Base-by-base conservation (phyloP, 2,329 filamentous ascomycete species). In the Coniochaeta hoffmannii region DNA sequence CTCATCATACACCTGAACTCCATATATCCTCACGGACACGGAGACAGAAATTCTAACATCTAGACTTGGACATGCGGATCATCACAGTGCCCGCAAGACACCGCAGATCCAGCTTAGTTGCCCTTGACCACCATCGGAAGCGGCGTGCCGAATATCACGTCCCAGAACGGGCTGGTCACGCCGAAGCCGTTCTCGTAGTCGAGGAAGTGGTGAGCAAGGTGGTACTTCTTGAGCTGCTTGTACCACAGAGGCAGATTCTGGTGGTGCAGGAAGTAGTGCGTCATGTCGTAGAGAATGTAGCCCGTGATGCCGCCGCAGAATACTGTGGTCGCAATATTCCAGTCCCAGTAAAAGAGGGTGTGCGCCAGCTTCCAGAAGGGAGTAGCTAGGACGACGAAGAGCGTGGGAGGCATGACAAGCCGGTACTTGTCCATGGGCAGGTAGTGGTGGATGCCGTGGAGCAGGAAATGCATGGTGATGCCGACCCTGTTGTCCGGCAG, bases 351-450 rank as follows among this genome's bases (percentile, higher is more conserved):
- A 70, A 99, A 90, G 55, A 97, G 67, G 1, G 78, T 63, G 63
- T 97, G 93, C 0, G 94, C 90, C 53, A 99, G 77, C 70, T 90
- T 89, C 87, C 90, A 99, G 76, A 97, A 97, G 0, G 94, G 94
- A 0, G 82, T 80, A 6, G 93, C 93, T 19, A 99, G 85, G 12
- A 82, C 80, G 24, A 93, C 59, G 68, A 99, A 97, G 3, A 99
- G 78, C 0, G 90, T 83, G 0, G 94, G 94, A 1, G 94, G 94
- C 94, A 99, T 97, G 61, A 99, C 94, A 10, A 99, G 86, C 58
- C 94, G 87, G 65, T 96, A 93, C 68, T 87, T 93, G 75, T 99
- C 94, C 94, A 99, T 97, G n/a, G 94, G 94, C 4, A 99, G 82
- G 72, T 97, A 99, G 73, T 99, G 94, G 68, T 99, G 94, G 60